Base-by-base conservation (phyloP, 805 yeast genomes). In the Kuraishia ogatae region DNA sequence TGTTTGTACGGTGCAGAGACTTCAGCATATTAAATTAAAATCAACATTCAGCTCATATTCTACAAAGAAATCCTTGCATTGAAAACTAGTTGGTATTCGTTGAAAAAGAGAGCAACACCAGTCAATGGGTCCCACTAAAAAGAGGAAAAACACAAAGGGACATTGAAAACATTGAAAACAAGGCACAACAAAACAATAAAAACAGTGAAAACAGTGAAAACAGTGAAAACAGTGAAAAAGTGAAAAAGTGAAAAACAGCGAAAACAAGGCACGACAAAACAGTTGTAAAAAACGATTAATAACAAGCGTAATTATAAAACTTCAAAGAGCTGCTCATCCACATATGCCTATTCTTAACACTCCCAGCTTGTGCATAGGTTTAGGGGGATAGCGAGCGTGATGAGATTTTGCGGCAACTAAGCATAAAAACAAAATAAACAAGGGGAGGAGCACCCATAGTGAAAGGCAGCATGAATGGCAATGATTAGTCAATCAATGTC, bases 241-340 rank as follows among this genome's bases (percentile, higher is more conserved):
- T 8, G 21, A 26, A 5, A 50, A 13, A 50, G 28, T 7, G 24
- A 26, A 24, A 23, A 24, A 19, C 50, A 39, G 43, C 17, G 13
- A 21, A 4, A 21, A 52, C 28, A 20, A 26, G 21, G 24, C 21
- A 50, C 24, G 28, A 50, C n/a, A 26, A 26, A 55, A 39, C 17
- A 23, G 43, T 53, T 19, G 10, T 19, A 43, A 19, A 43, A 43
- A 19, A 43, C 5, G 11, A 19, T 43, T 19, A n/a, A 43, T n/a
- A 43, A 6, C 20, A 43, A 10, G 7, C 48, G 21, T 7, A 43
- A 43, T 19, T 43, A 11, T 43, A 17, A 21, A 26, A 53, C 29
- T 29, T 24, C 21, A 15, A 22, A 24, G 28, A 26, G 7, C 10
- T 20, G 22, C 20, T 62, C 59, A 71, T 60, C 75, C 68, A 50